Conservation (phyloP, 441 rosid species). For the Daphne laureola region DNA sequence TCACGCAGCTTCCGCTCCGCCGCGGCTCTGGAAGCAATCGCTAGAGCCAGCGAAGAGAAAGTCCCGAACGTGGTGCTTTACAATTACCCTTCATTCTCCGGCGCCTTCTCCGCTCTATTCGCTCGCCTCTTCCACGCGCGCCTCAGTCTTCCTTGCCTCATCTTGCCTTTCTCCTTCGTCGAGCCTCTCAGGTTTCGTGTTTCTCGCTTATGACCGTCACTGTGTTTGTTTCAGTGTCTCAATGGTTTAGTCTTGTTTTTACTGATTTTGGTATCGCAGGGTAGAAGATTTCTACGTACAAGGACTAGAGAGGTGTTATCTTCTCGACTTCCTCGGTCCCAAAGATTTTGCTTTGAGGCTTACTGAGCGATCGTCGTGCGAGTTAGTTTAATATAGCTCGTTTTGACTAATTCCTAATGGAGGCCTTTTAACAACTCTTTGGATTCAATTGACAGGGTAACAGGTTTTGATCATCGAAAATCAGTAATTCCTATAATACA, state of each 20-base stretch:
- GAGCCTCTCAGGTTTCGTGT: slow-evolving; percentile 44
- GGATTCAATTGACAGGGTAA: slow-evolving; percentile 29
- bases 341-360: slow-evolving; percentile 35
- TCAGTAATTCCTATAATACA: slow-evolving; percentile 24
- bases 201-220: background rate
- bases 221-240: background rate
- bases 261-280: slow-evolving; percentile 17
- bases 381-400: slow-evolving; percentile 31
- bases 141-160: slow-evolving; percentile 44
- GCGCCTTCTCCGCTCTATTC: slow-evolving; percentile 69
- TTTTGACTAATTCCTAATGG: background rate
- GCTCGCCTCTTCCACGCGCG: slow-evolving; percentile 66
- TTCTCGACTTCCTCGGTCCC: slow-evolving; percentile 62
- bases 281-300: slow-evolving; percentile 47
- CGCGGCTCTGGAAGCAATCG: slow-evolving; percentile 63
- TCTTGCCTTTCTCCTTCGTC: slow-evolving; percentile 66
- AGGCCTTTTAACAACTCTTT: background rate
- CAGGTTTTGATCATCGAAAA: slow-evolving; percentile 74
- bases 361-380: slow-evolving; percentile 31
- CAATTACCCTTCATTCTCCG: slow-evolving; percentile 83
- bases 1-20: slow-evolving; percentile 50
- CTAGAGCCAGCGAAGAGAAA: slow-evolving; percentile 44
- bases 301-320: slow-evolving; percentile 56
- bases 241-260: slow-evolving; percentile 3
- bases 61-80: slow-evolving; percentile 48